Conservation (phyloP, 768 basidiomycete species). For the Cubamyces lactineus region DNA sequence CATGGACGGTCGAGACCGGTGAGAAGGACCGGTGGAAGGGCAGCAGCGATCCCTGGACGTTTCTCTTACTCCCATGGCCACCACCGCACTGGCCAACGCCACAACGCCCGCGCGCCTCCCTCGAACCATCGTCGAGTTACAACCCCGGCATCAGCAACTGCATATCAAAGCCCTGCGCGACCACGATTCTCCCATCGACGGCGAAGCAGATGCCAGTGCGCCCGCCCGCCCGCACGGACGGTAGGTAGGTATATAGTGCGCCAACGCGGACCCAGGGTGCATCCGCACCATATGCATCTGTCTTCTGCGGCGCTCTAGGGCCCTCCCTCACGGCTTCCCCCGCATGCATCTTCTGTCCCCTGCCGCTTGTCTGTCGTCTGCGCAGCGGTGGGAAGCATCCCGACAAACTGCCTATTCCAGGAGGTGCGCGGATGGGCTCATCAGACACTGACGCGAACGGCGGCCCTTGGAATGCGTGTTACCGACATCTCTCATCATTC, state of each 20-base stretch:
- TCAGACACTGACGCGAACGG: slow-evolving; percentile 6
- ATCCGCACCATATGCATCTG: slow-evolving; percentile 11
- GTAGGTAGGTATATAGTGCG: neutral
- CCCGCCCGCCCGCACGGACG: neutral
- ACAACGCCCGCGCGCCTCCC: slow-evolving; percentile 3
- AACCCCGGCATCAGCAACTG: too few species aligned
- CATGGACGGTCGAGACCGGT: slow-evolving; percentile 1
- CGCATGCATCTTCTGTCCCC: neutral
- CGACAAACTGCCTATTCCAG: neutral
- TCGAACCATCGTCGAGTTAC: neutral
- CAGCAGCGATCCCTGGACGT: slow-evolving; percentile 4
- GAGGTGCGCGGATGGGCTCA: slow-evolving; percentile 1
- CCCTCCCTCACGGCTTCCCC: slow-evolving; percentile 3
- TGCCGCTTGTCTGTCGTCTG: neutral
- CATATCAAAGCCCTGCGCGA: slow-evolving; percentile 13
- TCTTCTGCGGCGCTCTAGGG: slow-evolving; percentile 12
- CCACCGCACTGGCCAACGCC: neutral
- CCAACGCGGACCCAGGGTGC: slow-evolving; percentile 4
- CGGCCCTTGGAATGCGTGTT: neutral
- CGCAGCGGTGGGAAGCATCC: slow-evolving; percentile 5
- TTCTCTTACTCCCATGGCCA: slow-evolving; percentile 13
- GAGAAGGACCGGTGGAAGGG: slow-evolving; percentile 13
- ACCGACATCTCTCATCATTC: slow-evolving; percentile 16
- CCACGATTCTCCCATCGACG: neutral
- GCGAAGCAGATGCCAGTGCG: slow-evolving; percentile 3